These are phyloP conservation scores for Gautieria morchelliformis DNA, from an alignment of 768 basidiomycete genomes.

Conservation along the genomic window DNA sequence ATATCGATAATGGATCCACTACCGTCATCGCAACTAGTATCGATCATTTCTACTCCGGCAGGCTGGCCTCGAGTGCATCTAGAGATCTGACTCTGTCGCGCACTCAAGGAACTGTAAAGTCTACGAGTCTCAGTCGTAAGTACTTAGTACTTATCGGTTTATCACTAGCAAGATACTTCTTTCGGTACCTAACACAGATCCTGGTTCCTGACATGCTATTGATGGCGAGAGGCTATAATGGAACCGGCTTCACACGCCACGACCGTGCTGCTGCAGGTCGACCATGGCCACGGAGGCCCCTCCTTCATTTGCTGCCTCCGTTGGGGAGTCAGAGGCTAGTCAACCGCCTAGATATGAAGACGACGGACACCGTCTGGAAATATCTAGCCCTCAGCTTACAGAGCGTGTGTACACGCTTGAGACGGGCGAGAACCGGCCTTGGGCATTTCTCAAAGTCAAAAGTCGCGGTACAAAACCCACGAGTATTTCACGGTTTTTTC, in stretches of 20 bases:
- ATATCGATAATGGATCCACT: too few species aligned
- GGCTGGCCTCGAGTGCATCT: too few species aligned
- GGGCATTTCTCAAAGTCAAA: conserved; percentile 36
- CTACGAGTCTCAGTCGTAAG: too few species aligned
- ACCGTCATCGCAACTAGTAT: too few species aligned
- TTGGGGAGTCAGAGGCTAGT: neutral
- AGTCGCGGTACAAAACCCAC: conserved; percentile 31
- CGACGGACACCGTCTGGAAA: neutral
- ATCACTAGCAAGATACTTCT: too few species aligned
- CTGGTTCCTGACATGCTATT: too few species aligned
- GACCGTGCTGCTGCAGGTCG: neutral
- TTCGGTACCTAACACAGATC: too few species aligned
- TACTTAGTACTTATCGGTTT: too few species aligned
- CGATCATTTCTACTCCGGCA: too few species aligned
- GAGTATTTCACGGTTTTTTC: conserved; percentile 35
- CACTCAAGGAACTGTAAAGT: too few species aligned
- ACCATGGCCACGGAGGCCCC: neutral
- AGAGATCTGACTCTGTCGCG: too few species aligned
- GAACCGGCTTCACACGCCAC: neutral
- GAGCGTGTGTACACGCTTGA: conserved; percentile 36
- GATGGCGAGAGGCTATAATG: neutral
- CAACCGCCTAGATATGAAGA: neutral
- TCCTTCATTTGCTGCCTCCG: neutral
- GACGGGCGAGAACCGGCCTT: conserved; percentile 33
- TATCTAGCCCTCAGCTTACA: neutral